A percentile compares a stretch with the other conserved stretches of the same genome.
Evolutionary conservation across 2,329 filamentous ascomycete species (phyloP).

Genomic region (Fonsecaea pugnacius): DNA sequence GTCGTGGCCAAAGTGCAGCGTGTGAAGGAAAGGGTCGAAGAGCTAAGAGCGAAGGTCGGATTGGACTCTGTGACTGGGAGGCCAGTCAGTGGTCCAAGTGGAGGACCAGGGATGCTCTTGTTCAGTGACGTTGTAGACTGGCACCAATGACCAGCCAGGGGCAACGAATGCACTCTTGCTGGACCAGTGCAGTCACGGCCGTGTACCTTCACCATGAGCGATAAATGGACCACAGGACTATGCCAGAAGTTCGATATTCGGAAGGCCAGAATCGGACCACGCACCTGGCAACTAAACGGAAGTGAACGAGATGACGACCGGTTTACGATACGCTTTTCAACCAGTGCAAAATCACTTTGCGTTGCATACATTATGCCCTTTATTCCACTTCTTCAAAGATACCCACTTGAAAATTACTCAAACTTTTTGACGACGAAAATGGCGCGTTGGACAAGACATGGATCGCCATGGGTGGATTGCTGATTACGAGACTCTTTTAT

Average conservation of each 20-base stretch:
- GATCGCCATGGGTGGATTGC: background rate
- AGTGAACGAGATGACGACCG: background rate
- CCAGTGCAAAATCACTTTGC: background rate
- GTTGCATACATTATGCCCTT: background rate
- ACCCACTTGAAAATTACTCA: conserved; percentile 14
- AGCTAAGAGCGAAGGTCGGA: conserved; percentile 28
- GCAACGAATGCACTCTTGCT: background rate
- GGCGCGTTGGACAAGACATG: background rate
- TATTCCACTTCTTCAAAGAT: conserved; percentile 20
- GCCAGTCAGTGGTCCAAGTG: conserved; percentile 11
- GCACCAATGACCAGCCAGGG: conserved; percentile 13
- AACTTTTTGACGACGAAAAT: conserved; percentile 1
- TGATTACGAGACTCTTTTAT: background rate
- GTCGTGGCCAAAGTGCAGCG: conserved; percentile 35
- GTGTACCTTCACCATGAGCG: background rate
- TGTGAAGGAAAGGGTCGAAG: conserved; percentile 31
- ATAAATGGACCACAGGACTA: conserved; percentile 12
- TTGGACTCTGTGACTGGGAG: conserved; percentile 26
- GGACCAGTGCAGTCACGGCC: background rate
- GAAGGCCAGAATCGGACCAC: background rate
- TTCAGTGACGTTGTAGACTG: conserved; percentile 23
- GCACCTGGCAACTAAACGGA: background rate
- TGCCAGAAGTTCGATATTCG: background rate
- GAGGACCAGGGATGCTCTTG: conserved; percentile 4
- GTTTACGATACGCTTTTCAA: conserved; percentile 3